phyloP scores from a whole-genome alignment of 345 rosid species.

The Citrus australasica region DNA sequence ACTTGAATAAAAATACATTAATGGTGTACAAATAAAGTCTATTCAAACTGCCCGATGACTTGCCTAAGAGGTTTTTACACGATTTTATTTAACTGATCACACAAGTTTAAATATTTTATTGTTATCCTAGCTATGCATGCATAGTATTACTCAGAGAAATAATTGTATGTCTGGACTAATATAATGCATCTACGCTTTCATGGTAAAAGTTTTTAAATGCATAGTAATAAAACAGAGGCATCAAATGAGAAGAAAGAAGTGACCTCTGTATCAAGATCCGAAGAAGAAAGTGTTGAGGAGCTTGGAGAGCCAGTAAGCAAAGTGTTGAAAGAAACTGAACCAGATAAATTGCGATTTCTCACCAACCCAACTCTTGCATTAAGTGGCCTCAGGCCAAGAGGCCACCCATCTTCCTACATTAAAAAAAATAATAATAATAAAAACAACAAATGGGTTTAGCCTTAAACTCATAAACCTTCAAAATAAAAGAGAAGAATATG shows the following conservation, averaged over 20 bases:
- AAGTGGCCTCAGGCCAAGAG: slow-evolving; percentile 68
- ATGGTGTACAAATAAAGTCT: too few relatives aligned
- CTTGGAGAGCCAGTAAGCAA: slow-evolving; percentile 52
- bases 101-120: too few relatives aligned
- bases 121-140: too few relatives aligned
- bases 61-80: too few relatives aligned
- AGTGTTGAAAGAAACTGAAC: slow-evolving; percentile 70
- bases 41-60: too few relatives aligned
- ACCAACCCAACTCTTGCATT: slow-evolving; percentile 71
- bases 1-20: too few relatives aligned
- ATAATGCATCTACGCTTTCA: not conserved
- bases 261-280: slow-evolving; percentile 83
- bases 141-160: too few relatives aligned
- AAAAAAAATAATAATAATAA: too few relatives aligned
- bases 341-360: slow-evolving; percentile 45
- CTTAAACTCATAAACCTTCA: not conserved
- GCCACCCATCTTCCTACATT: slow-evolving; percentile 83
- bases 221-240: not conserved
- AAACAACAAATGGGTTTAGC: not conserved
- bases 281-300: slow-evolving; percentile 45
- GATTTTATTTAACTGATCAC: too few relatives aligned
- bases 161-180: not conserved
- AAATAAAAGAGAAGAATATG: not conserved
- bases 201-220: not conserved
- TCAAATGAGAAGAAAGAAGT: not conserved